Base-by-base conservation (phyloP, 768 basidiomycete genomes). In the Gymnopilus dilepis region DNA sequence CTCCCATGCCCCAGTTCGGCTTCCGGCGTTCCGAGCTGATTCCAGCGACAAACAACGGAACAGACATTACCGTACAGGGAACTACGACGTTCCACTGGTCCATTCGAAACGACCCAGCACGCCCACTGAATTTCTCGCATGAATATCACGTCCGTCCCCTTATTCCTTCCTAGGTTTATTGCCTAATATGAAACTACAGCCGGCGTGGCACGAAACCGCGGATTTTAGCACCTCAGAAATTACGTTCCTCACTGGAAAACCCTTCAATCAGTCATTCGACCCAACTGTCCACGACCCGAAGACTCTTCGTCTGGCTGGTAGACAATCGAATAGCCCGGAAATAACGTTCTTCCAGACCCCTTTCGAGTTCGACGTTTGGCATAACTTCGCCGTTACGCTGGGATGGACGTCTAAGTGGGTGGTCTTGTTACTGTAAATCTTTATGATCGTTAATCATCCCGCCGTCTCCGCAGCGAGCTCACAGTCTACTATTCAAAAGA, bases 1-100 rank as follows among this genome's bases (percentile, higher is more conserved):
- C 64, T 0, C 63, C 63, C 5, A 40, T 61, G 56, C 60, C 64
- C 17, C 64, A 65, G 38, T 47, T 65, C n/a, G 64, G 64, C 7
- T 65, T 65, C 55, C 52, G 61, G 7, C 64, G 64, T 9, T 61
- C 64, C 5, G 64, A 65, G 28, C 61, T 65, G 24, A 56, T 62
- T 13, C 64, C 64, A 4, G 64, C 64, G 3, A 59, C 58, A 11
- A 62, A 62, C 48, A 65, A 65, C 38, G 64, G 64, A 5, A 54
- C 60, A n/a, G 61, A 65, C 38, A 60, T 62, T 21, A 62, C 64
- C 6, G 61, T 62, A 3, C 52, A 62, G 19, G 64, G 64, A 2
- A 62, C 58, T 2, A 65, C 60, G 6, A 65, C 60, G 1, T 65
- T 65, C 54, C 64, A 62, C 26, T 65, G 64, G 64, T 62, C 61